Conservation (phyloP, 257 asterid genomes). For the Solanum phureja region DNA sequence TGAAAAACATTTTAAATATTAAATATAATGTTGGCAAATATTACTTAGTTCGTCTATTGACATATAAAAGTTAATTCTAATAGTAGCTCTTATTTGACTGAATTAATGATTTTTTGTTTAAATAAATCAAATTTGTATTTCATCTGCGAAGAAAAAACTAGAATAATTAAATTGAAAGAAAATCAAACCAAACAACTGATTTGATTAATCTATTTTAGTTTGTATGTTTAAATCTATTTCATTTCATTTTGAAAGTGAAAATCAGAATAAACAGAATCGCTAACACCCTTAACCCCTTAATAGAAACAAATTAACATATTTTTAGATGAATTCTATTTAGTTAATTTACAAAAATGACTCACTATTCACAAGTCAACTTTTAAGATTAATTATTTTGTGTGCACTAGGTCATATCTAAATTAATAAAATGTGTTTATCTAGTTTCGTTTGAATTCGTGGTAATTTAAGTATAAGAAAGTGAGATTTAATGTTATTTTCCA, state of each 20-base stretch:
- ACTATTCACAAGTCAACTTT: neutral
- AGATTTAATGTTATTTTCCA: neutral
- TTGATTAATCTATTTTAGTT: neutral
- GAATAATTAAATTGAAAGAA: neutral
- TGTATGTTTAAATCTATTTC: neutral
- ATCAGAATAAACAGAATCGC: neutral
- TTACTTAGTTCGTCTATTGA: neutral
- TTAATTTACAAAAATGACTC: neutral
- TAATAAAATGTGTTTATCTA: neutral
- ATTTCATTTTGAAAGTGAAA: neutral
- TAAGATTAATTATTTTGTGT: too few relatives aligned
- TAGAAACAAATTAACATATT: neutral
- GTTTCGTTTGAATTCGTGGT: neutral
- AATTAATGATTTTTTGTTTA: neutral
- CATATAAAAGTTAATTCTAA: neutral
- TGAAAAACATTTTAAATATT: neutral
- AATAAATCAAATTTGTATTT: neutral
- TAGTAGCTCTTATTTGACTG: neutral
- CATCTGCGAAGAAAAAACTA: neutral
- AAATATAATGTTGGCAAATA: neutral
- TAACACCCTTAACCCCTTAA: neutral
- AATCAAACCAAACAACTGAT: neutral
- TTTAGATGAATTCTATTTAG: neutral
- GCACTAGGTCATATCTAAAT: neutral
- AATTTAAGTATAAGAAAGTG: neutral